phyloP scores from a whole-genome alignment of 2,329 filamentous ascomycete genomes.

The Claviceps sp. region DNA sequence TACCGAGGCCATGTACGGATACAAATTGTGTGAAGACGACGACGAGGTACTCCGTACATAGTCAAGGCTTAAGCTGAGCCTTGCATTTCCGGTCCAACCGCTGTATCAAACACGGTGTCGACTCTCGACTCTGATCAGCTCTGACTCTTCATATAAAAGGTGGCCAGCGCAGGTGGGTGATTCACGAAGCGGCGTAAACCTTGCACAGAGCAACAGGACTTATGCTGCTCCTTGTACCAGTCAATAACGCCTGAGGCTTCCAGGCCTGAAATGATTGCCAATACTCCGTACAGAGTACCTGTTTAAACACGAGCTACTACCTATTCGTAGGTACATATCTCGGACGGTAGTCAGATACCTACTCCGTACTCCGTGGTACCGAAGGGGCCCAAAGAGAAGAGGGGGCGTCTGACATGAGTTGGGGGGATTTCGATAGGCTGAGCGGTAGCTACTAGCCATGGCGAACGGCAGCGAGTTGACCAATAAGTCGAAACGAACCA shows the following conservation, averaged over 20 bases:
- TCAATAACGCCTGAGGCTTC: neutral
- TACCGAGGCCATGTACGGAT: neutral
- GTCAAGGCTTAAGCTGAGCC: neutral
- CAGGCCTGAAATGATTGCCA: neutral
- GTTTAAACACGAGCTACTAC: neutral
- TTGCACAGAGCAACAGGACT: neutral
- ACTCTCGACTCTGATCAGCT: neutral
- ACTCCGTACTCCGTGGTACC: neutral
- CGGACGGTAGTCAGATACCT: too few species aligned
- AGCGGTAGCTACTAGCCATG: neutral
- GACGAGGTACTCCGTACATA: neutral
- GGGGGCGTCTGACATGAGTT: neutral
- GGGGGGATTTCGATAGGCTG: neutral
- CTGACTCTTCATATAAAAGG: neutral
- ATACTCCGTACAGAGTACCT: neutral
- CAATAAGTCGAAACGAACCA: neutral
- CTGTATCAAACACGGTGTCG: neutral
- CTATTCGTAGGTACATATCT: too few species aligned
- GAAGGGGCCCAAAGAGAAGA: neutral
- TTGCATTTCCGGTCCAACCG: neutral
- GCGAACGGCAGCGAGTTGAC: neutral
- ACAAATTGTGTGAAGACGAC: neutral
- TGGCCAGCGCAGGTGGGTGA: neutral
- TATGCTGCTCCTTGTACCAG: neutral
- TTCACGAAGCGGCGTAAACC: neutral